Evolutionary conservation across 257 asterid genomes (phyloP).

Genomic region (Solanum gracilifrons): DNA sequence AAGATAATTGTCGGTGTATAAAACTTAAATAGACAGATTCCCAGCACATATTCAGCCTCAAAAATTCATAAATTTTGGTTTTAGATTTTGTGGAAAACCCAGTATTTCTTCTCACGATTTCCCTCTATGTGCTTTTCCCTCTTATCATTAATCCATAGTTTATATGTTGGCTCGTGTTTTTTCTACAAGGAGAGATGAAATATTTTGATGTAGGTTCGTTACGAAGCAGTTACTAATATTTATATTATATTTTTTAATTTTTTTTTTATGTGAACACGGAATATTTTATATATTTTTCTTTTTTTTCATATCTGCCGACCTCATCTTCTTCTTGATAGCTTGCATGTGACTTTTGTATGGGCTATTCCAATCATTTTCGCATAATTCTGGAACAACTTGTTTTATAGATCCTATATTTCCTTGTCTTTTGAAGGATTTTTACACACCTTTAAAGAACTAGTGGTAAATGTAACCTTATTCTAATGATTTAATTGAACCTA

Average conservation of each 20-base stretch:
- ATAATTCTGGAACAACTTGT: not conserved
- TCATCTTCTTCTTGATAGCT: not conserved
- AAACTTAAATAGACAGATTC: not conserved
- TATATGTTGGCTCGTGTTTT: not conserved
- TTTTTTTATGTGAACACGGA: not conserved
- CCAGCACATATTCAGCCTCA: slow-evolving; percentile 2
- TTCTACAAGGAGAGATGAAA: not conserved
- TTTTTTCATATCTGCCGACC: not conserved
- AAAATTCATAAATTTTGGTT: not conserved
- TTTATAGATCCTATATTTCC: not conserved
- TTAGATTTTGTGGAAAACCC: not conserved
- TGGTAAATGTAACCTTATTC: not conserved
- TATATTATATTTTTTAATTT: too few species aligned
- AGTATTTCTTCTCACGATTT: not conserved
- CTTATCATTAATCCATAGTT: not conserved
- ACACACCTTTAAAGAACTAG: not conserved
- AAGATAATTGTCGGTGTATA: not conserved
- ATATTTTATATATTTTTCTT: not conserved
- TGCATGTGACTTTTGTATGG: not conserved
- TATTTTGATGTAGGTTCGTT: not conserved
- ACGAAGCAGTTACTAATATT: not conserved
- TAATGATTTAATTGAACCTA: not conserved
- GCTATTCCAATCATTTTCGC: not conserved
- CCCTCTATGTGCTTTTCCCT: not conserved
- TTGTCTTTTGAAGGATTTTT: not conserved